Evolutionary conservation across 768 basidiomycete genomes (phyloP).

Genomic region (Xerocomellus chrysenteron): DNA sequence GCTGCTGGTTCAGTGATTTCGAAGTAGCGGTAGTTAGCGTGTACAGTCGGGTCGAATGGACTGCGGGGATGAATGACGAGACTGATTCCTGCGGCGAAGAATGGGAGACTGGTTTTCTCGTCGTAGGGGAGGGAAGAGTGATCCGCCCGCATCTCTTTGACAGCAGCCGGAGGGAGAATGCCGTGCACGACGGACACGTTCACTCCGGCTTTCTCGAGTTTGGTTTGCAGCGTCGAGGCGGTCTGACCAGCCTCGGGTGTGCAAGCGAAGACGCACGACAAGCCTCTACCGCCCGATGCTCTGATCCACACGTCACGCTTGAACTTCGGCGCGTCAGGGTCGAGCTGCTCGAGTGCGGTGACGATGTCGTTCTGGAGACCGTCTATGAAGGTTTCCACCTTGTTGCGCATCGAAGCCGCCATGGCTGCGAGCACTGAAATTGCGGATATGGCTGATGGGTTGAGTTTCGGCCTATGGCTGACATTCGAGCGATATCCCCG

Average conservation of each 20-base stretch:
- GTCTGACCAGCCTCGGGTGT: conserved; percentile 32
- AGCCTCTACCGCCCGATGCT: conserved; percentile 64
- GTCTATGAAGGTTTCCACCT: conserved; percentile 74
- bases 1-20: conserved; percentile 67
- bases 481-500: neutral
- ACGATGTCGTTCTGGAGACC: conserved; percentile 81
- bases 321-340: conserved; percentile 69
- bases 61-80: conserved; percentile 94
- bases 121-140: conserved; percentile 73
- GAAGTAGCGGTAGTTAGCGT: conserved; percentile 97
- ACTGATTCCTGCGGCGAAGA: conserved; percentile 90
- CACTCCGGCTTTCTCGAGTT: conserved; percentile 94
- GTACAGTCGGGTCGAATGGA: conserved; percentile 91
- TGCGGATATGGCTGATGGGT: neutral
- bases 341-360: conserved; percentile 70
- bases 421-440: neutral
- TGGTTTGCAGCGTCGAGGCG: conserved; percentile 41
- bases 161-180: conserved; percentile 80
- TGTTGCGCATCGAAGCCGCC: conserved; percentile 60
- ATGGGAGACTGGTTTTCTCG: conserved; percentile 68
- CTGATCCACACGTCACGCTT: conserved; percentile 81
- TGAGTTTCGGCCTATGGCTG: neutral
- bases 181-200: conserved; percentile 94
- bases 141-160: conserved; percentile 94
- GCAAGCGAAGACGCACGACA: conserved; percentile 78